These are phyloP conservation scores for Exsudoporus frostii DNA, from an alignment of 768 basidiomycete genomes.

Conservation along the genomic window DNA sequence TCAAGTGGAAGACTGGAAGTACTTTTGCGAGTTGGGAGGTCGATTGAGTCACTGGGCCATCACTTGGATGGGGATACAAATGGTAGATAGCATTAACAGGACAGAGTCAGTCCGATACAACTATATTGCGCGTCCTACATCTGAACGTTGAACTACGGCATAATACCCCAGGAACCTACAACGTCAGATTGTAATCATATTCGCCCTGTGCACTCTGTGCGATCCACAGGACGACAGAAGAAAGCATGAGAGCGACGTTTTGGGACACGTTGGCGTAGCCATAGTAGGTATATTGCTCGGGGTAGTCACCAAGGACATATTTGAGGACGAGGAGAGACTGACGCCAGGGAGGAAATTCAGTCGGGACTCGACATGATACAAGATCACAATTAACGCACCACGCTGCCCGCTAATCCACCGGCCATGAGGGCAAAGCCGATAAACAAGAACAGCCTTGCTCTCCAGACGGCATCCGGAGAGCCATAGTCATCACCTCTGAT, in stretches of 20 bases:
- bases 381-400: constrained; percentile 54
- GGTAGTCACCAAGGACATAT: constrained; percentile 72
- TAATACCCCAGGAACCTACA: constrained; percentile 33
- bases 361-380: neutral
- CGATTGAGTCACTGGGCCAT: neutral
- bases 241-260: constrained; percentile 81
- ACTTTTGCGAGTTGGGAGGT: neutral
- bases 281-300: constrained; percentile 80
- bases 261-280: constrained; percentile 96
- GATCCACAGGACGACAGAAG: constrained; percentile 87
- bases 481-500: constrained; percentile 80
- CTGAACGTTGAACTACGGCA: neutral
- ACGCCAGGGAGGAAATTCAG: neutral
- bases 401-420: constrained; percentile 94
- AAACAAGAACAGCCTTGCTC: constrained; percentile 87
- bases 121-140: neutral
- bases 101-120: neutral
- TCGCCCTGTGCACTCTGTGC: constrained; percentile 83
- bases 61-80: constrained; percentile 8
- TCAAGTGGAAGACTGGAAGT: neutral
- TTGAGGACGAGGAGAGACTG: constrained; percentile 90
- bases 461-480: constrained; percentile 84
- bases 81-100: constrained; percentile 6
- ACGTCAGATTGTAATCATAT: constrained; percentile 89
- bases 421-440: constrained; percentile 97